These are phyloP conservation scores for Mortierella sp. DNA, from an alignment of 371 early-diverging fungal genomes.

Conservation along the genomic window DNA sequence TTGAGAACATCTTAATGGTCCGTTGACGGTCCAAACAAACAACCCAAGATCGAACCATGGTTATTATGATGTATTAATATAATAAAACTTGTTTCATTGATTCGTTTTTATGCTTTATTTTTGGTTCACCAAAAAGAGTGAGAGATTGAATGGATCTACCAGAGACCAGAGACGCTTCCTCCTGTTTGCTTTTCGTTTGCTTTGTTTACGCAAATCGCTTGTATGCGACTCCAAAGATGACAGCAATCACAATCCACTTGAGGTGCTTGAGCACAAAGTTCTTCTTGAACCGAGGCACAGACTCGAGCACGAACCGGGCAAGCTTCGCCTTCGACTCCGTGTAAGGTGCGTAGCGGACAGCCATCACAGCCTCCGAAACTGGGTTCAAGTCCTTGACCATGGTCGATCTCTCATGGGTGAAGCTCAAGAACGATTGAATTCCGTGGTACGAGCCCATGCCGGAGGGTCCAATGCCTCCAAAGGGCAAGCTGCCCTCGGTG, in stretches of 20 bases:
- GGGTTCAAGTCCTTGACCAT: slow-evolving; percentile 64
- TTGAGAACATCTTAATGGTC: no score
- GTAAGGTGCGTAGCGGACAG: slow-evolving; percentile 75
- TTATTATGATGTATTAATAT: no score
- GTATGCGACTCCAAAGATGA: slow-evolving; percentile 46
- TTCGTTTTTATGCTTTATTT: no score
- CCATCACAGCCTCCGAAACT: slow-evolving; percentile 43
- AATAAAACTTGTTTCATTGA: no score
- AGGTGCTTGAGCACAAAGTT: slow-evolving; percentile 26
- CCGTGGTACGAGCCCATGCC: slow-evolving; percentile 94
- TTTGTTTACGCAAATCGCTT: slow-evolving; percentile 24
- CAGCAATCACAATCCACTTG: slow-evolving; percentile 45
- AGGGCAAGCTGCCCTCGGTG: slow-evolving; percentile 77
- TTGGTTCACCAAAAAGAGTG: no score
- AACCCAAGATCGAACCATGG: no score
- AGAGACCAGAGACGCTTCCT: no score
- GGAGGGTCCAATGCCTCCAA: slow-evolving; percentile 92
- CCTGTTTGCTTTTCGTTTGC: no score
- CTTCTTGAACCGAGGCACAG: slow-evolving; percentile 54
- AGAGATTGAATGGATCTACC: no score
- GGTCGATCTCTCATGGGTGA: slow-evolving; percentile 77
- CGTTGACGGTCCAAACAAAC: no score
- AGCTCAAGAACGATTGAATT: slow-evolving; percentile 75
- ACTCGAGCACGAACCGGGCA: slow-evolving; percentile 54
- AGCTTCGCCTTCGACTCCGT: slow-evolving; percentile 52